Percentiles rank a stretch among this genome's conserved stretches.
phyloP scores from a whole-genome alignment of 306 rosid genomes.

The Cicer cuneatum region DNA sequence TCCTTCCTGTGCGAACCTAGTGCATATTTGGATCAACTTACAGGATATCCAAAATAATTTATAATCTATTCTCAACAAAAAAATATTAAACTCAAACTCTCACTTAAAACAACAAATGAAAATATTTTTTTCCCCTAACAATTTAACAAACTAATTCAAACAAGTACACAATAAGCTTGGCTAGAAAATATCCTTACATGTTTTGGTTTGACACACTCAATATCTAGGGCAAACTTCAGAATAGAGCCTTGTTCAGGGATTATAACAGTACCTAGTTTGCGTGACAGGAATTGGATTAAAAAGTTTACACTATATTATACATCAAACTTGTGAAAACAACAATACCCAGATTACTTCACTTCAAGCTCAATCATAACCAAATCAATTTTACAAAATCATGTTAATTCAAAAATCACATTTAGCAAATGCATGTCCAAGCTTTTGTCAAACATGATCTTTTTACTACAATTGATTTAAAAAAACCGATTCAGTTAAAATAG shows the following conservation, averaged over 20 bases:
- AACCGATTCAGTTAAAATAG: too few species aligned
- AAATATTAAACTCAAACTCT: background rate
- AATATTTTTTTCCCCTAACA: background rate
- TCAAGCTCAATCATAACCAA: too few species aligned
- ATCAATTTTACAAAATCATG: too few species aligned
- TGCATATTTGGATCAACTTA: background rate
- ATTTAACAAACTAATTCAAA: slow-evolving; percentile 3
- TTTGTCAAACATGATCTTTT: too few species aligned
- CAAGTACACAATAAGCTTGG: background rate
- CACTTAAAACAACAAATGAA: background rate
- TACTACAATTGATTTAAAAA: too few species aligned
- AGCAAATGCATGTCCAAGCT: too few species aligned
- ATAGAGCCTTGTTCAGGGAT: too few species aligned
- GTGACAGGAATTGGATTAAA: background rate
- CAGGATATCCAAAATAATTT: slow-evolving; percentile 1
- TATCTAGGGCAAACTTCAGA: background rate
- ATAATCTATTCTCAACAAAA: background rate
- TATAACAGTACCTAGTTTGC: background rate
- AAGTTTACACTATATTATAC: too few species aligned
- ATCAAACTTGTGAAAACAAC: too few species aligned
- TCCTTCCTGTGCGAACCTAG: slow-evolving; percentile 51
- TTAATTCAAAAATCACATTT: too few species aligned
- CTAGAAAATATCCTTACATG: background rate
- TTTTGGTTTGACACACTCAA: background rate
- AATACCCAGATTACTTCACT: too few species aligned